phyloP scores from a whole-genome alignment of 257 asterid species.

The Solanum appendiculatum region DNA sequence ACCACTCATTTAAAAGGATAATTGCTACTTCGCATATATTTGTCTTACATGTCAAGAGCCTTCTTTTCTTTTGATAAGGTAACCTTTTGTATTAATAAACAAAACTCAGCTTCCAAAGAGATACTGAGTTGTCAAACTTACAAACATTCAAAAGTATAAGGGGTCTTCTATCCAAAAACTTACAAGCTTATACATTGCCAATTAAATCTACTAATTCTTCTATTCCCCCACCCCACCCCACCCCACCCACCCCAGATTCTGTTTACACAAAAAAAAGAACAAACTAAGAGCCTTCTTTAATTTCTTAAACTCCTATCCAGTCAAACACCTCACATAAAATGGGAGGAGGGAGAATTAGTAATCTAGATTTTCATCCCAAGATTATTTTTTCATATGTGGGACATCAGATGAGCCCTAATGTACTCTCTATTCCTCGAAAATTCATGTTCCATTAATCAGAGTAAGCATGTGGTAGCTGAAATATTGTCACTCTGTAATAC shows the following conservation, averaged over 20 bases:
- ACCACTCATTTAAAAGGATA: not conserved
- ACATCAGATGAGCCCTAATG: not conserved
- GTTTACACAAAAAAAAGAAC: not conserved
- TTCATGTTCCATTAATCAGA: not conserved
- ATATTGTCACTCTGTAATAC: not conserved
- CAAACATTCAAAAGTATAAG: not conserved
- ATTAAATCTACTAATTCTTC: not conserved
- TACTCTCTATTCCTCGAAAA: not conserved
- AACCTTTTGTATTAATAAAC: not conserved
- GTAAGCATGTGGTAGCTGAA: not conserved
- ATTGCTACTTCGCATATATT: not conserved
- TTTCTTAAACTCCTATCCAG: not conserved
- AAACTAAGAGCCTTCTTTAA: not conserved
- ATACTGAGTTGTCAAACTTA: not conserved
- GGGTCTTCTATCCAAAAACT: not conserved
- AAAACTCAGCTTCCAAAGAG: not conserved
- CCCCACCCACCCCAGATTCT: not conserved
- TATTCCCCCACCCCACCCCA: not conserved
- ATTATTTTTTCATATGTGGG: not conserved
- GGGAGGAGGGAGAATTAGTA: not conserved
- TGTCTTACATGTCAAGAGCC: not conserved
- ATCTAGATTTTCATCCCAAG: not conserved
- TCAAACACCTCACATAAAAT: not conserved
- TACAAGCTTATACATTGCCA: not conserved
- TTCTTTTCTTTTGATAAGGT: not conserved